phyloP scores from a whole-genome alignment of 495 filamentous ascomycete genomes.

The Xylaria bambusicola region DNA sequence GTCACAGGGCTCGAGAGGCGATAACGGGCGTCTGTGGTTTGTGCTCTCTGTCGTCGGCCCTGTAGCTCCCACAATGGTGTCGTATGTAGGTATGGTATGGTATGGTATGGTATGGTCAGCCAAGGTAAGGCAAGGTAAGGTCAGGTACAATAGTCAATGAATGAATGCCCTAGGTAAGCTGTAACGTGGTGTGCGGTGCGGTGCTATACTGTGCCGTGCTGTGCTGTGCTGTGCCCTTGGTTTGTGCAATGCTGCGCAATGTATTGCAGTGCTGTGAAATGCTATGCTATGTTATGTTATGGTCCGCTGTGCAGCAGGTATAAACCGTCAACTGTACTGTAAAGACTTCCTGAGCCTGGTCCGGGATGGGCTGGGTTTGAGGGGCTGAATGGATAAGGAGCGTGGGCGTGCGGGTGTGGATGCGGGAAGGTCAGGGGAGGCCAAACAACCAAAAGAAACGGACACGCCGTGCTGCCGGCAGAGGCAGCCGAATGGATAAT shows the following conservation, averaged over 20 bases:
- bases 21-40: conserved; percentile 25
- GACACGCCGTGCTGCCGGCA: conserved; percentile 32
- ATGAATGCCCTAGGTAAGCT: conserved; percentile 1
- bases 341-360: conserved; percentile 17
- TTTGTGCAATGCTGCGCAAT: conserved; percentile 8
- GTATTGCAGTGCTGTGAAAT: conserved; percentile 14
- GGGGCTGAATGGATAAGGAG: conserved; percentile 19
- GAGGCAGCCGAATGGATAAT: conserved; percentile 31
- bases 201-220: conserved; percentile 19
- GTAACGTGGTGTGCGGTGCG: conserved; percentile 28
- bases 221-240: conserved; percentile 20
- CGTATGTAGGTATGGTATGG: too few species aligned
- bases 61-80: too few species aligned
- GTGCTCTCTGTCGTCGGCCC: conserved; percentile 1
- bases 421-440: conserved; percentile 30
- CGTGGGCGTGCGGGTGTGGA: conserved; percentile 34
- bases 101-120: too few species aligned
- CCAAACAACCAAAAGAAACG: conserved; percentile 28
- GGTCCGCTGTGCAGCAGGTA: conserved; percentile 4
- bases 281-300: conserved; percentile 20
- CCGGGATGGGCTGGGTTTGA: conserved; percentile 1
- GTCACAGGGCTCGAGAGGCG: conserved; percentile 29
- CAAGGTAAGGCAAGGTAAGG: too few species aligned
- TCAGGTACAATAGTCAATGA: too few species aligned
- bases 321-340: conserved; percentile 15